Percentiles rank a stretch among this genome's conserved stretches.
These are phyloP conservation scores for Fusarium sp. DNA, from an alignment of 2,329 filamentous ascomycete species.

Conservation along the genomic window DNA sequence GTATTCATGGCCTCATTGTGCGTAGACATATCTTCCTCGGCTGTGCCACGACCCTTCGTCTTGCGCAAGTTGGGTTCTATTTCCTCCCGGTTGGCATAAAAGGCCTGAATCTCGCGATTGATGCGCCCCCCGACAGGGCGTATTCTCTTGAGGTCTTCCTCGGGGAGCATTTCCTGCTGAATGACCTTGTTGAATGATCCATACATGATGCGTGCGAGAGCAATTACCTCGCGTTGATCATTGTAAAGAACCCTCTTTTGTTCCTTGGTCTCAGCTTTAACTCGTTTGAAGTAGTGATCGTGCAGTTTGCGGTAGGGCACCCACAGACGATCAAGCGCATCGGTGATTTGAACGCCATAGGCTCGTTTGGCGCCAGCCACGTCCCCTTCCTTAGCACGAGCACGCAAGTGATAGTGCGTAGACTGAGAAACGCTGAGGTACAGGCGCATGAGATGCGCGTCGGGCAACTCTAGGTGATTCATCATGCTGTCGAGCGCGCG, in stretches of 20 bases:
- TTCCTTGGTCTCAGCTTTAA: slow-evolving; percentile 35
- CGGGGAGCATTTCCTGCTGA: slow-evolving; percentile 51
- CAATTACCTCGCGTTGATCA: slow-evolving; percentile 53
- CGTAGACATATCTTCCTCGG: slow-evolving; percentile 34
- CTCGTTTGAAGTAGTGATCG: slow-evolving; percentile 48
- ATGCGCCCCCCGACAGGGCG: slow-evolving; percentile 47
- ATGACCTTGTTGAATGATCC: slow-evolving; percentile 55
- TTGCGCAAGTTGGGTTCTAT: slow-evolving; percentile 46
- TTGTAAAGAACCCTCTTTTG: slow-evolving; percentile 46
- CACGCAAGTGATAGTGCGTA: slow-evolving; percentile 53
- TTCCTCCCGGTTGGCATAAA: slow-evolving; percentile 48
- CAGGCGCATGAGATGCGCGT: slow-evolving; percentile 59
- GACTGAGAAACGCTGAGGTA: slow-evolving; percentile 67
- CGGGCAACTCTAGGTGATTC: slow-evolving; percentile 51
- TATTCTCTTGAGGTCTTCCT: slow-evolving; percentile 46
- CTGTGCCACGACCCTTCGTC: slow-evolving; percentile 23
- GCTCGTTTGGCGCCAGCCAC: slow-evolving; percentile 49
- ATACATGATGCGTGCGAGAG: slow-evolving; percentile 57
- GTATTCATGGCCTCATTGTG: slow-evolving; percentile 25
- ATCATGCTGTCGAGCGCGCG: slow-evolving; percentile 72
- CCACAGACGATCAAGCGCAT: slow-evolving; percentile 62
- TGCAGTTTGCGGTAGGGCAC: slow-evolving; percentile 55
- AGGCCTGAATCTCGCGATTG: slow-evolving; percentile 50
- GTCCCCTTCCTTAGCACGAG: slow-evolving; percentile 44
- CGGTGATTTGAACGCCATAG: slow-evolving; percentile 60